phyloP scores from a whole-genome alignment of 805 yeast species.

The Zygotorulaspora sp. region DNA sequence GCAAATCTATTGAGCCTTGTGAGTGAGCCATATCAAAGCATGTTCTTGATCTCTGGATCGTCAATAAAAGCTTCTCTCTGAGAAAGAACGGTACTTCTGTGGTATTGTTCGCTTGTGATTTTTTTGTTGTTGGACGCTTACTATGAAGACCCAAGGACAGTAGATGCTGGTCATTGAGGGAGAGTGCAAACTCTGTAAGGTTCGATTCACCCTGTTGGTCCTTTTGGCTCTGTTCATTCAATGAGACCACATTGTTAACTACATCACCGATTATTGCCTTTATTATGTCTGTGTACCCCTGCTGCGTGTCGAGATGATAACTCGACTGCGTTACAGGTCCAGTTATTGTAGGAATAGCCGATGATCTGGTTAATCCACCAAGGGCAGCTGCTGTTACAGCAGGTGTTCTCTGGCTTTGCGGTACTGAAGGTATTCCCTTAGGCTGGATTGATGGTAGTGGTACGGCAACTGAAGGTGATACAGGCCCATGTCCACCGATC shows the following conservation, averaged over 20 bases:
- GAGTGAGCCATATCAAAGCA: conserved; percentile 45
- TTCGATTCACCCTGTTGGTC: conserved; percentile 20
- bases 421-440: neutral
- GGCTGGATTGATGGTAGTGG: conserved; percentile 8
- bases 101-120: conserved; percentile 1
- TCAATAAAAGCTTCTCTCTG: conserved; percentile 40
- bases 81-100: conserved; percentile 21
- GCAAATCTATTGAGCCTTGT: conserved; percentile 24
- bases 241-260: conserved; percentile 21
- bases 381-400: neutral
- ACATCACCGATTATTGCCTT: conserved; percentile 25
- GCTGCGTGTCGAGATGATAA: conserved; percentile 12
- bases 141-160: conserved; percentile 22
- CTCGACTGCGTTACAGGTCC: conserved; percentile 7
- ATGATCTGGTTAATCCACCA: neutral
- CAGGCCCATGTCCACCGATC: neutral
- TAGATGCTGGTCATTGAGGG: conserved; percentile 24
- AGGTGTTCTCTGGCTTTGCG: neutral
- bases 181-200: conserved; percentile 30
- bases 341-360: neutral
- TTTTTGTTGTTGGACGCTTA: conserved; percentile 3
- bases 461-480: conserved; percentile 4
- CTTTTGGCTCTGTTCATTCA: conserved; percentile 23
- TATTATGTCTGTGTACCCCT: conserved; percentile 26
- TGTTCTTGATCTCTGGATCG: conserved; percentile 58